phyloP scores from a whole-genome alignment of 305 asterid species.

The Solanum aculeatissimum region DNA sequence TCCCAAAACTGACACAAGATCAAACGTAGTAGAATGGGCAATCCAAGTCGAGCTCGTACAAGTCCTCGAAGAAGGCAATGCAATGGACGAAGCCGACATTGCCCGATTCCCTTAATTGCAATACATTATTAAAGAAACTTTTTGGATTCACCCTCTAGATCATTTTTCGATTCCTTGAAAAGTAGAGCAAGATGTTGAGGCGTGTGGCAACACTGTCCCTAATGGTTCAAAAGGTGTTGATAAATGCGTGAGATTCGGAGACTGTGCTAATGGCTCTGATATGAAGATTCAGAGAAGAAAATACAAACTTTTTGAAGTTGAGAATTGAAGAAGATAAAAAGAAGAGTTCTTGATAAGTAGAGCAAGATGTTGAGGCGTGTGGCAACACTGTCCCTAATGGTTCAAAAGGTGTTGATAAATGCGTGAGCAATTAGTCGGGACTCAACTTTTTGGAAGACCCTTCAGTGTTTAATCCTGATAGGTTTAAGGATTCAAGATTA shows the following conservation, averaged over 20 bases:
- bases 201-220: background rate
- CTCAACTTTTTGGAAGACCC: background rate
- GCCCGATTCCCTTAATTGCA: background rate
- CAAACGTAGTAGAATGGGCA: background rate
- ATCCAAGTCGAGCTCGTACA: background rate
- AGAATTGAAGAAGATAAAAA: no score
- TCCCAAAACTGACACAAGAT: background rate
- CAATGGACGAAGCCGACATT: background rate
- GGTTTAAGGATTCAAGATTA: background rate
- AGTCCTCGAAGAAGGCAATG: background rate
- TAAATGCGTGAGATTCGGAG: background rate
- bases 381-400: background rate
- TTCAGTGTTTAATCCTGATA: background rate
- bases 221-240: background rate
- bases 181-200: background rate
- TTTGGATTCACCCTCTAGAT: background rate
- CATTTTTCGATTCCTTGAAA: background rate
- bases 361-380: background rate
- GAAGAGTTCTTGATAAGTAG: background rate
- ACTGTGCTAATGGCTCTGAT: no score
- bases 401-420: background rate
- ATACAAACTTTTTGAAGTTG: no score
- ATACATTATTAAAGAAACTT: background rate
- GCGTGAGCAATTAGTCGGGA: background rate
- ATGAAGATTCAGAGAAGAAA: no score